Base-by-base conservation (phyloP, 805 yeast species). In the Wickerhamiella musiphila region DNA sequence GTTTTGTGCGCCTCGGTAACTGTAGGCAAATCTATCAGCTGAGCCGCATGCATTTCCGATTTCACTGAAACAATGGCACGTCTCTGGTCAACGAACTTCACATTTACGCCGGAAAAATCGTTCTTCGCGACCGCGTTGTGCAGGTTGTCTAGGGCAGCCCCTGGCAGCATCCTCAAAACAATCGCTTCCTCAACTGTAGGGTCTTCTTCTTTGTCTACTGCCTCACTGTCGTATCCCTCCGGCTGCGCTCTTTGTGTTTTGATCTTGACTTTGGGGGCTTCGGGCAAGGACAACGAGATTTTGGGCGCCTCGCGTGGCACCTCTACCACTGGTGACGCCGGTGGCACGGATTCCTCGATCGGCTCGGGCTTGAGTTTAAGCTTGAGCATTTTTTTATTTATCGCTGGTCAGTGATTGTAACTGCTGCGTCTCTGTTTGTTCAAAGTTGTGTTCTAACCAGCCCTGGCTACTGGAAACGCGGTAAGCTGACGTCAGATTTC, bases 151-250 rank as follows among this genome's bases (percentile, higher is more conserved):
- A 79, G 54, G 35, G 76, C 75, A 7, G 66, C 61, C 37, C 74
- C 81, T 4, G 66, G 57, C 22, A 63, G 58, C 57, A 86, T 72
- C 34, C 98, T 63, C 26, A 90, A 52, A 1, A 83, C 62, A 1
- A 90, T 63, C 1, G 90, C 93, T 42, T 81, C 93, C 48, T 90
- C 96, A 6, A 82, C 60, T 38, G 82, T 57, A 1, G 98, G 96
- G 48, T 90, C 95, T 38, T 83, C 94, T 50, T 90, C 98, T 17
- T 81, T 60, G 42, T 86, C 96, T 1, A 94, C 93, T 13, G 93
- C 95, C 46, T 86, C 96, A 2, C 93, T 77, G 49, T 86, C 98
- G 53, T 86, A 86, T 1, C 96, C 96, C 45, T 86, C 94, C 4
- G 94, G 94, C 0, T 93, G 90, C 3, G 75, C 63, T 44, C 93